These are phyloP conservation scores for Globisporangium abappressorium DNA, from an alignment of 352 stramenopile genomes.

Conservation along the genomic window DNA sequence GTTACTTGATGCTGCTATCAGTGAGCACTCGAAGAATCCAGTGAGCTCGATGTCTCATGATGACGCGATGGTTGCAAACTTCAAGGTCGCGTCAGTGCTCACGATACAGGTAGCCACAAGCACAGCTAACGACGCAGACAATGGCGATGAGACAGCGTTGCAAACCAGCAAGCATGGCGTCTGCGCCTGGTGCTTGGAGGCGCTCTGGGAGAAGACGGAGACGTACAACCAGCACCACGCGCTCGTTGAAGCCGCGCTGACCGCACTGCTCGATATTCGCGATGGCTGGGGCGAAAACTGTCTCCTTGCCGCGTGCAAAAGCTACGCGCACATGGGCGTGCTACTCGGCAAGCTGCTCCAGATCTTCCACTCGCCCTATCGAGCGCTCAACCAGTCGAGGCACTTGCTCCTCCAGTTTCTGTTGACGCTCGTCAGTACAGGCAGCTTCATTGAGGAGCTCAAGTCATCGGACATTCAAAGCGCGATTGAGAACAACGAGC, in stretches of 20 bases:
- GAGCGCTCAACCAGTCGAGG: slow-evolving; percentile 24
- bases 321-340: slow-evolving; percentile 2
- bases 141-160: background rate
- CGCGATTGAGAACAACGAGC: slow-evolving; percentile 58
- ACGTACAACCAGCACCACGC: background rate
- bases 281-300: slow-evolving; percentile 17
- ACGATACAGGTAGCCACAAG: background rate
- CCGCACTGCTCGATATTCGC: slow-evolving; percentile 13
- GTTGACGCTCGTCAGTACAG: slow-evolving; percentile 54
- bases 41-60: background rate
- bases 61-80: slow-evolving; percentile 9
- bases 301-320: slow-evolving; percentile 12
- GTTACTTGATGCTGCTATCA: background rate
- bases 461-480: slow-evolving; percentile 45
- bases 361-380: slow-evolving; percentile 31
- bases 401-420: slow-evolving; percentile 51
- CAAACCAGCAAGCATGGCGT: background rate
- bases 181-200: slow-evolving; percentile 9
- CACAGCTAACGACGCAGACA: background rate
- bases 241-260: slow-evolving; percentile 11
- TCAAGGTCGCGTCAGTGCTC: slow-evolving; percentile 12
- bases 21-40: background rate
- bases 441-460: slow-evolving; percentile 47
- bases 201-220: background rate
- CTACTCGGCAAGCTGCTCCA: slow-evolving; percentile 37